These are phyloP conservation scores for Leucocoprinus sp. DNA, from an alignment of 768 basidiomycete genomes.

Conservation along the genomic window DNA sequence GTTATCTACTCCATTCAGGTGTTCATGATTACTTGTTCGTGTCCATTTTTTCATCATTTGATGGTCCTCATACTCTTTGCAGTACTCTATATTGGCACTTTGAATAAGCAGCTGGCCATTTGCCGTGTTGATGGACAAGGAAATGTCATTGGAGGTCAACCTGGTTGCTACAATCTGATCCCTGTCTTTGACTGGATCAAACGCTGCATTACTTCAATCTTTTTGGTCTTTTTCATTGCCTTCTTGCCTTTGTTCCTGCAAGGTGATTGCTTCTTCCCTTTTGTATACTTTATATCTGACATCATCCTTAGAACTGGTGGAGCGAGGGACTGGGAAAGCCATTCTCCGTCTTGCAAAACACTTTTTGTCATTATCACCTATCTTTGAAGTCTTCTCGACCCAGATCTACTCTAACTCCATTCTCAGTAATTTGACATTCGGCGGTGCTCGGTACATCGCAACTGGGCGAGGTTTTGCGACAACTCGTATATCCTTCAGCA, in stretches of 20 bases:
- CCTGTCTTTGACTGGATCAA: conserved; percentile 98
- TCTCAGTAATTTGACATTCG: conserved; percentile 92
- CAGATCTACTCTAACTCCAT: conserved; percentile 98
- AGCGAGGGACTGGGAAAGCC: conserved; percentile 93
- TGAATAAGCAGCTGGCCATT: conserved; percentile 88
- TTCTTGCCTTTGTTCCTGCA: conserved; percentile 95
- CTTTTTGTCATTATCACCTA: conserved; percentile 92
- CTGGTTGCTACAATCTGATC: conserved; percentile 91
- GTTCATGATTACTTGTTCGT: conserved; percentile 92
- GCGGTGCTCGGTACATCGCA: conserved; percentile 98
- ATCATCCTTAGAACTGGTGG: conserved; percentile 70
- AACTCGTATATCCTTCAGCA: conserved; percentile 90
- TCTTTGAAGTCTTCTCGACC: conserved; percentile 98
- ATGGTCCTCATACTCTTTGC: conserved; percentile 2
- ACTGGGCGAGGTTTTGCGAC: conserved; percentile 99
- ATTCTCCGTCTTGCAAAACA: conserved; percentile 92
- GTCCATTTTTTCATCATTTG: conserved; percentile 4
- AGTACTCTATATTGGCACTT: conserved; percentile 93
- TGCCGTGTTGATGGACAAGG: conserved; percentile 79
- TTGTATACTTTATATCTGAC: neutral
- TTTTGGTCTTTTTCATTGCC: conserved; percentile 97
- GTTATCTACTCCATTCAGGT: conserved; percentile 97
- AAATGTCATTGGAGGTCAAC: conserved; percentile 75
- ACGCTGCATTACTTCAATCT: conserved; percentile 93
- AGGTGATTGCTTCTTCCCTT: conserved; percentile 40